Conservation (phyloP, 768 basidiomycete species). For the Sarcodon sp. region DNA sequence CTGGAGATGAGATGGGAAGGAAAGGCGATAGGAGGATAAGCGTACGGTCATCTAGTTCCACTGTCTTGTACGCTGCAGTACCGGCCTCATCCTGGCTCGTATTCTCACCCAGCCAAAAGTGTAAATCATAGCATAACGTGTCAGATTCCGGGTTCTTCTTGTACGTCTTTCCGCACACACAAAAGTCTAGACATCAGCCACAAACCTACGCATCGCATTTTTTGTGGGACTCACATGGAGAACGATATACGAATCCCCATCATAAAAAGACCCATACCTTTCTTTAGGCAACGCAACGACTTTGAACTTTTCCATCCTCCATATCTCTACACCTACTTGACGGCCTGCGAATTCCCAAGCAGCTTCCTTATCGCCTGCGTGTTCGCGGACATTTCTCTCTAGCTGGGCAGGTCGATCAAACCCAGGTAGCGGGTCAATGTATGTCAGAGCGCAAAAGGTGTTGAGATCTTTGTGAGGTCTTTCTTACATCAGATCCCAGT, state of each 20-base stretch:
- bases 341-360: conserved; percentile 39
- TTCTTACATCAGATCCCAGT: conserved; percentile 45
- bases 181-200: too few species aligned
- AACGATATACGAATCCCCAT: conserved; percentile 57
- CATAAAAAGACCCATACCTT: conserved; percentile 41
- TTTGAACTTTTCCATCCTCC: conserved; percentile 46
- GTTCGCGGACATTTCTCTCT: conserved; percentile 42
- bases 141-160: conserved; percentile 35
- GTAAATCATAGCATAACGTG: conserved; percentile 40
- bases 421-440: neutral
- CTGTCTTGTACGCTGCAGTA: conserved; percentile 54
- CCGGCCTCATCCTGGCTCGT: conserved; percentile 50
- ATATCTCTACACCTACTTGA: conserved; percentile 33
- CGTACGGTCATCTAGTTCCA: conserved; percentile 54
- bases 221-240: conserved; percentile 29
- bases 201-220: neutral
- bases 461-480: neutral
- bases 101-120: conserved; percentile 52
- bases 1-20: neutral
- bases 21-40: conserved; percentile 1
- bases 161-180: conserved; percentile 32
- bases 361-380: conserved; percentile 33
- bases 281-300: conserved; percentile 42
- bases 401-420: conserved; percentile 30
- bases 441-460: neutral